Percentiles rank a stretch among this genome's conserved stretches.
Evolutionary conservation across 331 rosid species (phyloP).

Genomic region (Phaseolus coccineus): DNA sequence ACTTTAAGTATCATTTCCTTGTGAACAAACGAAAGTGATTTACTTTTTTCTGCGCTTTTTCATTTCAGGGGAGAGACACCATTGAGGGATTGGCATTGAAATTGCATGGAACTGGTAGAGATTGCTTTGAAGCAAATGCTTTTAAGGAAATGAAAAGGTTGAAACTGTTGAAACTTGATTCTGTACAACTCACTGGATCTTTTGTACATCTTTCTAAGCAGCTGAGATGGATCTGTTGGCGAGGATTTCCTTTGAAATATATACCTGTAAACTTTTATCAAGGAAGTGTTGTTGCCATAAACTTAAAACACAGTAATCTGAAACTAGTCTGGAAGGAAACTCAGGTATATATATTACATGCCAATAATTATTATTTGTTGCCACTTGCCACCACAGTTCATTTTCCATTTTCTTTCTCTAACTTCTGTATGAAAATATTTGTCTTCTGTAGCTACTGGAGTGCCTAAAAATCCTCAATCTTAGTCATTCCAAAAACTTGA

Average conservation of each 20-base stretch:
- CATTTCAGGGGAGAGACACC: conserved; percentile 25
- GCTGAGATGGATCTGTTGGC: conserved; percentile 24
- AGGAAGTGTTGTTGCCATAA: not conserved
- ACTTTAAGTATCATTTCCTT: not conserved
- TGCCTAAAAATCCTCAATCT: conserved; percentile 53
- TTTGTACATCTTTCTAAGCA: conserved; percentile 35
- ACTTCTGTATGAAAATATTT: not conserved
- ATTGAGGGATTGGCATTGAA: conserved; percentile 39
- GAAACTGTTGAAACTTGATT: conserved; percentile 26
- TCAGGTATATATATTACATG: not conserved
- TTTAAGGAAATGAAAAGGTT: conserved; percentile 25
- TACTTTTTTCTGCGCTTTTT: not conserved
- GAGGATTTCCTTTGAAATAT: not conserved
- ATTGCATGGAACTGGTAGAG: not conserved
- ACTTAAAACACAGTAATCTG: conserved; percentile 20
- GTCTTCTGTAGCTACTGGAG: conserved; percentile 40
- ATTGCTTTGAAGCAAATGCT: not conserved
- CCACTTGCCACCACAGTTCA: not conserved
- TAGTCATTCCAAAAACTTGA: conserved; percentile 45
- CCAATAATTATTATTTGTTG: not conserved
- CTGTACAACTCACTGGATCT: conserved; percentile 25
- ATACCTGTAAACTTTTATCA: conserved; percentile 21
- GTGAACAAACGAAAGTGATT: not conserved
- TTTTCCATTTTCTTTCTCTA: not conserved
- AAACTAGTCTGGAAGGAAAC: conserved; percentile 23